A percentile compares a stretch with the other conserved stretches of the same genome.
Conservation (phyloP, 192 early-diverging fungal genomes). For the Coemansia sp. region DNA sequence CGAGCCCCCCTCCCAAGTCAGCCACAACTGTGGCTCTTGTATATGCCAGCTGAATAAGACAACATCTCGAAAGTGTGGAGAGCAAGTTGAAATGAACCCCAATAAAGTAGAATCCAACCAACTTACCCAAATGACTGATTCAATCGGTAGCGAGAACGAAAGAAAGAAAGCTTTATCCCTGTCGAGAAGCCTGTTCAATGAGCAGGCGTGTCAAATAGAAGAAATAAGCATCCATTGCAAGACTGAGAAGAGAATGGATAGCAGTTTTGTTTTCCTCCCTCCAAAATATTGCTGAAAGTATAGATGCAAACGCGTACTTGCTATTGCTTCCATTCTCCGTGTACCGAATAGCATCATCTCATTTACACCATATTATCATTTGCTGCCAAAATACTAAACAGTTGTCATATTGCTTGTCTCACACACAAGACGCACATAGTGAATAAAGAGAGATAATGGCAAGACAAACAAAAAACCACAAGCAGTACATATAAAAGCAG, state of each 20-base stretch:
- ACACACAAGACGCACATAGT: not conserved
- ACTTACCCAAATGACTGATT: conserved; percentile 8
- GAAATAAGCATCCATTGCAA: too few species aligned
- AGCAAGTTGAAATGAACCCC: conserved; percentile 12
- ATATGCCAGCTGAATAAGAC: not conserved
- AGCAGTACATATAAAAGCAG: not conserved
- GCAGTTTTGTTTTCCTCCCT: too few species aligned
- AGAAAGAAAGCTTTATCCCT: not conserved
- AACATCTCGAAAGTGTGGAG: not conserved
- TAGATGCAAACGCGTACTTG: not conserved
- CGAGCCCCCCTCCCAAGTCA: too few species aligned
- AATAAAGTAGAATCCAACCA: conserved; percentile 11
- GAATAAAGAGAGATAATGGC: conserved; percentile 1
- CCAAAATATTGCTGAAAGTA: too few species aligned
- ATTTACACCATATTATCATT: not conserved
- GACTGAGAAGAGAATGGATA: too few species aligned
- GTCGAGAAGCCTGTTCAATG: not conserved
- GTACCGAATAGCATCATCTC: conserved; percentile 1
- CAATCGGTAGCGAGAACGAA: conserved; percentile 6
- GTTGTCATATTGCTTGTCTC: not conserved
- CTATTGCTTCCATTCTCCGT: not conserved
- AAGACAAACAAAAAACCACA: conserved; percentile 11
- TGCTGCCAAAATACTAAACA: not conserved
- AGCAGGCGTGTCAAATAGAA: not conserved
- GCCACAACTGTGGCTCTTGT: too few species aligned